These are phyloP conservation scores for Herpetomonas tarakana DNA, from an alignment of 208 protist genomes.

Conservation along the genomic window DNA sequence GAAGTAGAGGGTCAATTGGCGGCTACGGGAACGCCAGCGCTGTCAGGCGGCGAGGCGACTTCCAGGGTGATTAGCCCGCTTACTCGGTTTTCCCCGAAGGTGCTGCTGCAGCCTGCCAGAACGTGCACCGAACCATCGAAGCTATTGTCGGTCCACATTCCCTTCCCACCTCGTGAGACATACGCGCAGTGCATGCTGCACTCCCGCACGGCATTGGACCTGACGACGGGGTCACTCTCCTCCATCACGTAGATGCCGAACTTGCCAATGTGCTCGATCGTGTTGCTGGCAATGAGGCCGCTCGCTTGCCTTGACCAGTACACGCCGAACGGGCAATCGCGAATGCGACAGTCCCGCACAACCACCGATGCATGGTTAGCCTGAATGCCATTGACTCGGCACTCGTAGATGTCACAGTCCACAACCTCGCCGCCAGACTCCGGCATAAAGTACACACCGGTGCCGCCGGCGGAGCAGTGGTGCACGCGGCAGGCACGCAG, in stretches of 20 bases:
- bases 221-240: slow-evolving; percentile 65
- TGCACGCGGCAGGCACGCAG: slow-evolving; percentile 61
- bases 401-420: slow-evolving; percentile 83
- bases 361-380: slow-evolving; percentile 37
- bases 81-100: slow-evolving; percentile 66
- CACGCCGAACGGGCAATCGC: slow-evolving; percentile 73
- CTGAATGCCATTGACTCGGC: slow-evolving; percentile 79
- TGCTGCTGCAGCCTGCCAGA: slow-evolving; percentile 36
- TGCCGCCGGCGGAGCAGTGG: slow-evolving; percentile 63
- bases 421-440: slow-evolving; percentile 58
- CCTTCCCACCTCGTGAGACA: slow-evolving; percentile 53
- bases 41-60: neutral
- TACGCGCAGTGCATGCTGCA: slow-evolving; percentile 79
- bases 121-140: slow-evolving; percentile 83
- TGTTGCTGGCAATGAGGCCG: slow-evolving; percentile 71
- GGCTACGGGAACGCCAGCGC: neutral
- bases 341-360: slow-evolving; percentile 61
- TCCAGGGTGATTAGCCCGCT: slow-evolving; percentile 62
- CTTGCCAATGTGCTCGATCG: slow-evolving; percentile 68
- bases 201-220: slow-evolving; percentile 56
- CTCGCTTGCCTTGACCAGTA: slow-evolving; percentile 48
- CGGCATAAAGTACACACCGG: slow-evolving; percentile 77
- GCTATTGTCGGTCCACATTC: slow-evolving; percentile 67
- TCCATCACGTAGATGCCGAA: slow-evolving; percentile 80
- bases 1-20: too few species aligned